A percentile compares a stretch with the other conserved stretches of the same genome.
Evolutionary conservation across 768 basidiomycete genomes (phyloP).

Genomic region (Lentinus brumalis): DNA sequence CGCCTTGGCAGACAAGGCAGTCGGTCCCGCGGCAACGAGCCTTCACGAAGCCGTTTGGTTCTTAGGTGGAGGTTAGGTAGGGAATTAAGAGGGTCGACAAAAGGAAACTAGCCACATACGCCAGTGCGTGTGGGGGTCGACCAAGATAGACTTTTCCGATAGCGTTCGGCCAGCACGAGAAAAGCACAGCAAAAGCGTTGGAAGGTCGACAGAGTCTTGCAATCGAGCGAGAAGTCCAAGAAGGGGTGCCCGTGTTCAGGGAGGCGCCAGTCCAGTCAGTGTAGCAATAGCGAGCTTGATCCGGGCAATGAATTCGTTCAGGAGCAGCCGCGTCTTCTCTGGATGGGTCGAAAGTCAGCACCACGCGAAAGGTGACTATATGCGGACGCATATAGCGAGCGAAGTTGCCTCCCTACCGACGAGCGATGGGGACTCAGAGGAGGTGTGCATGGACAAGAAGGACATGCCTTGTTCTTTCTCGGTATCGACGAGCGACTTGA

Average conservation of each 20-base stretch:
- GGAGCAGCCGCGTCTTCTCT: conserved; percentile 36
- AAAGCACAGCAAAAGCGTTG: neutral
- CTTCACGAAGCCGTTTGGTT: too few relatives aligned
- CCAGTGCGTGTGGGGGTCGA: too few relatives aligned
- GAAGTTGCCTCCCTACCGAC: conserved; percentile 29
- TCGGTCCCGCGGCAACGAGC: too few relatives aligned
- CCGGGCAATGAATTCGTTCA: conserved; percentile 34
- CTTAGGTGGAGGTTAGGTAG: too few relatives aligned
- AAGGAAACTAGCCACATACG: too few relatives aligned
- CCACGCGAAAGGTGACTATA: conserved; percentile 1
- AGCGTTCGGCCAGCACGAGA: too few relatives aligned
- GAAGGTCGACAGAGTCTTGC: neutral
- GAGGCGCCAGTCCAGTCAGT: conserved; percentile 26
- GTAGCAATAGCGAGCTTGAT: conserved; percentile 38
- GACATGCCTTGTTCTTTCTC: conserved; percentile 43
- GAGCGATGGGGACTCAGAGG: conserved; percentile 14
- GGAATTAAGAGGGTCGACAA: too few relatives aligned
- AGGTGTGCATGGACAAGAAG: neutral
- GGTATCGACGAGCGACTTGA: conserved; percentile 28
- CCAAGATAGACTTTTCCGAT: too few relatives aligned
- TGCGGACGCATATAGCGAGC: neutral
- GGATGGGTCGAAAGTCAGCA: conserved; percentile 7
- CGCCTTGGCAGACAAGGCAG: too few relatives aligned
- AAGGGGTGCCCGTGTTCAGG: neutral
- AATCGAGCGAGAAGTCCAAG: neutral